phyloP scores from a whole-genome alignment of 2,329 filamentous ascomycete genomes.

The Parafenestella ontariensis region DNA sequence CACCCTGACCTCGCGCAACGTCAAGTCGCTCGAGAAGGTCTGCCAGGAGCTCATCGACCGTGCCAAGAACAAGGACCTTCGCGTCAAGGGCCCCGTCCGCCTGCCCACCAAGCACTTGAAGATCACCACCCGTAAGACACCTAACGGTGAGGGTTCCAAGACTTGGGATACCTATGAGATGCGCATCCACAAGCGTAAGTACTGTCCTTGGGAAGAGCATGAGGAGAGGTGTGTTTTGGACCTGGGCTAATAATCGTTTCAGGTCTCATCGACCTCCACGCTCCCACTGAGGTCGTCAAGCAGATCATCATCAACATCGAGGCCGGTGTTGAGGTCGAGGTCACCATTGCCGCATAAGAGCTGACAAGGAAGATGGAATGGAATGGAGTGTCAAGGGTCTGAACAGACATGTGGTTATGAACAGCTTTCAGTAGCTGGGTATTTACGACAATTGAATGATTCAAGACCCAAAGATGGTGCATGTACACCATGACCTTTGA shows the following conservation, averaged over 20 bases:
- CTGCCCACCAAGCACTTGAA: constrained; percentile 97
- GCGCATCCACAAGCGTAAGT: constrained; percentile 91
- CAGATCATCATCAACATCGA: constrained; percentile 97
- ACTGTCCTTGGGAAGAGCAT: background rate
- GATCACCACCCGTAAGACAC: constrained; percentile 98
- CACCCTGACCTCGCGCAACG: constrained; percentile 95
- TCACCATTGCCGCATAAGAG: constrained; percentile 82
- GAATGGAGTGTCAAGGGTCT: constrained; percentile 21
- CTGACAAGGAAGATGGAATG: constrained; percentile 20
- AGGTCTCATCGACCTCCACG: constrained; percentile 90
- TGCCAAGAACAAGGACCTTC: constrained; percentile 97
- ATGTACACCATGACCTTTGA: background rate
- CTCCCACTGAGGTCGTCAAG: constrained; percentile 97
- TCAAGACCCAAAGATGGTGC: constrained; percentile 11
- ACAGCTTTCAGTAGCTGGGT: constrained; percentile 29
- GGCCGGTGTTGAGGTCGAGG: constrained; percentile 91
- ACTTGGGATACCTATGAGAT: constrained; percentile 99
- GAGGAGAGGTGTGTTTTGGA: background rate
- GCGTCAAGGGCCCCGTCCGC: constrained; percentile 97
- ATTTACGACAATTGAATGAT: constrained; percentile 32
- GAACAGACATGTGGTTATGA: constrained; percentile 35
- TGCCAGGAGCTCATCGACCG: constrained; percentile 98
- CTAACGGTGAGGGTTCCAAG: constrained; percentile 99
- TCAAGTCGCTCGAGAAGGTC: constrained; percentile 85
- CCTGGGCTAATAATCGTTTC: constrained; percentile 3